These are phyloP conservation scores for Coemansia sp. DNA, from an alignment of 192 early-diverging fungal genomes.

Conservation along the genomic window DNA sequence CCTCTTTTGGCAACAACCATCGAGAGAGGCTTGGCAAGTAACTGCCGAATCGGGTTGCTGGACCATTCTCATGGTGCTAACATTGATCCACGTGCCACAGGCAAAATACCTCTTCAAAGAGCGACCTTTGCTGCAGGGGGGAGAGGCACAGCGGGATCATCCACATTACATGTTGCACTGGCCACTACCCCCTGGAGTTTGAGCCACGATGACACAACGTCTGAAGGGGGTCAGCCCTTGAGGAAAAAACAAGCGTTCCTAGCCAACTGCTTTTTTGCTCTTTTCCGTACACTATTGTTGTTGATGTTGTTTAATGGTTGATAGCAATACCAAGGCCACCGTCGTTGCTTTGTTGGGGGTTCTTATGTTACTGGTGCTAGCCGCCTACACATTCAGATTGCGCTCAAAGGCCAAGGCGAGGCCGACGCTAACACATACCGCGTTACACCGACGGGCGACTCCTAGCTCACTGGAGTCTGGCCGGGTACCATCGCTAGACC, in stretches of 20 bases:
- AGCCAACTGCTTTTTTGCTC: neutral
- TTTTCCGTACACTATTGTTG: neutral
- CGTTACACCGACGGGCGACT: neutral
- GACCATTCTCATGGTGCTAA: neutral
- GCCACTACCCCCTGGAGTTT: neutral
- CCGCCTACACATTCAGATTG: conserved; percentile 2
- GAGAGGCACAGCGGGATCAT: no score
- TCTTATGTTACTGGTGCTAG: neutral
- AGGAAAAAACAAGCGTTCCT: neutral
- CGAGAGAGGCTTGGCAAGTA: neutral
- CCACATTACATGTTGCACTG: neutral
- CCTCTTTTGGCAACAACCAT: neutral
- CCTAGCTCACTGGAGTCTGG: neutral
- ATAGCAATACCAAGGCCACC: conserved; percentile 9
- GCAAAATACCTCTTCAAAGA: neutral
- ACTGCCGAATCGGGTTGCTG: neutral
- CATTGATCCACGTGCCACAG: neutral
- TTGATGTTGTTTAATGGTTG: conserved; percentile 10
- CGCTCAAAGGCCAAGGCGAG: neutral
- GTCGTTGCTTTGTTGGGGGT: neutral
- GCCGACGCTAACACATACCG: neutral
- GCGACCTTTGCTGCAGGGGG: neutral
- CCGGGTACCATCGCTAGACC: neutral
- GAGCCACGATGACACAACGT: neutral
- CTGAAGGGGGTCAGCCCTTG: neutral